phyloP scores from a whole-genome alignment of 768 basidiomycete species.

The Hypholoma fasciculare region DNA sequence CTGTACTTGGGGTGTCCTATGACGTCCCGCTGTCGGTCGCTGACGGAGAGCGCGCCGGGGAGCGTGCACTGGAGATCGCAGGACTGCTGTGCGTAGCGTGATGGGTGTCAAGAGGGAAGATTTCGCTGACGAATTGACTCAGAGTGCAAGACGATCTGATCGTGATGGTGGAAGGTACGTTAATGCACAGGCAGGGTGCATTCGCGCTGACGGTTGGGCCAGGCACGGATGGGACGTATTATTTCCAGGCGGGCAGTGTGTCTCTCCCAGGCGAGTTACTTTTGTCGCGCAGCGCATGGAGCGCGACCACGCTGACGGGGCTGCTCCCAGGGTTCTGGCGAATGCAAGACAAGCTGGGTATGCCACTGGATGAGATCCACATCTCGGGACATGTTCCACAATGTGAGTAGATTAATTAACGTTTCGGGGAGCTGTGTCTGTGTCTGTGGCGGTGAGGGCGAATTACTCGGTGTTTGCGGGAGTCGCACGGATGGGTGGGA shows the following conservation, averaged over 20 bases:
- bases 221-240: constrained; percentile 70
- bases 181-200: not conserved
- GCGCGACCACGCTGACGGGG: not conserved
- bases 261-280: constrained; percentile 52
- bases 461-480: not conserved
- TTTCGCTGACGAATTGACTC: not conserved
- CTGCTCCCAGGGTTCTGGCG: constrained; percentile 67
- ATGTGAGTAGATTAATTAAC: constrained; percentile 43
- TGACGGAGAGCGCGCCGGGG: constrained; percentile 36
- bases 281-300: not conserved
- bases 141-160: constrained; percentile 62
- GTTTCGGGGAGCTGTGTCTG: not conserved
- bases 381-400: constrained; percentile 68
- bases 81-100: constrained; percentile 53
- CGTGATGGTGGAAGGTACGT: constrained; percentile 58
- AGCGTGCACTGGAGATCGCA: constrained; percentile 61
- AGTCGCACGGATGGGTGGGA: too few species aligned
- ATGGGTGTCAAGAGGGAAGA: not conserved
- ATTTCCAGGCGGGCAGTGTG: constrained; percentile 75
- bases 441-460: not conserved
- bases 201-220: not conserved
- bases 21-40: constrained; percentile 42
- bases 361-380: constrained; percentile 73
- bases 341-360: constrained; percentile 73
- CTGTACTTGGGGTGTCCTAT: constrained; percentile 48